Evolutionary conservation across 352 stramenopile genomes (phyloP).

Genomic region (Globisporangium yorkense): DNA sequence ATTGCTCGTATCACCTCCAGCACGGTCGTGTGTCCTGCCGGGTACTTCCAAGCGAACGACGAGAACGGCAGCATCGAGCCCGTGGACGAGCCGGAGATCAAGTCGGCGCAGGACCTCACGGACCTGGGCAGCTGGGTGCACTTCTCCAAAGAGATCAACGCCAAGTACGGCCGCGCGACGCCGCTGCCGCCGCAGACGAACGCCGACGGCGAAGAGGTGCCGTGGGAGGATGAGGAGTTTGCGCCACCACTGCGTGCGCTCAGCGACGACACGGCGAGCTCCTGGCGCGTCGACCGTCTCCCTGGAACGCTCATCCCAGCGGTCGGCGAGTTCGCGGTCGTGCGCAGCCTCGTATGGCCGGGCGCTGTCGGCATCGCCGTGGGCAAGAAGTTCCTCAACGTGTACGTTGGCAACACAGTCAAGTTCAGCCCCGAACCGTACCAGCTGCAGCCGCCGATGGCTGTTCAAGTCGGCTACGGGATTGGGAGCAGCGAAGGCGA

Average conservation of each 20-base stretch:
- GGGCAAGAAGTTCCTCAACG: conserved; percentile 85
- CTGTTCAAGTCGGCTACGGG: conserved; percentile 44
- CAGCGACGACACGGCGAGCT: conserved; percentile 53
- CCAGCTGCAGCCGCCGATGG: conserved; percentile 44
- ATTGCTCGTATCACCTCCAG: conserved; percentile 85
- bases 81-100: conserved; percentile 62
- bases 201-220: conserved; percentile 61
- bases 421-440: conserved; percentile 63
- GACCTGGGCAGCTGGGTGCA: conserved; percentile 83
- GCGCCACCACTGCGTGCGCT: conserved; percentile 46
- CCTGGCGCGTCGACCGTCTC: conserved; percentile 74
- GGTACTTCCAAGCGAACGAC: conserved; percentile 80
- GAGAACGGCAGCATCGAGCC: conserved; percentile 53
- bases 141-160: conserved; percentile 86
- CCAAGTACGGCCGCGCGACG: conserved; percentile 63
- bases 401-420: conserved; percentile 86
- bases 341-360: conserved; percentile 78
- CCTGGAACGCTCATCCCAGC: conserved; percentile 59
- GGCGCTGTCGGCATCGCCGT: conserved; percentile 82
- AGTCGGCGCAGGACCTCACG: conserved; percentile 62
- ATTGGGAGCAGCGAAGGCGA: conserved; percentile 36
- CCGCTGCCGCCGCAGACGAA: conserved; percentile 69
- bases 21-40: conserved; percentile 76
- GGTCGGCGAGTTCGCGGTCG: conserved; percentile 56
- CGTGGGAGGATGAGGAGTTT: conserved; percentile 65